Percentiles rank a stretch among this genome's conserved stretches.
Conservation (phyloP, 1,284 basidiomycete species). For the Rhizoctonia solani region DNA sequence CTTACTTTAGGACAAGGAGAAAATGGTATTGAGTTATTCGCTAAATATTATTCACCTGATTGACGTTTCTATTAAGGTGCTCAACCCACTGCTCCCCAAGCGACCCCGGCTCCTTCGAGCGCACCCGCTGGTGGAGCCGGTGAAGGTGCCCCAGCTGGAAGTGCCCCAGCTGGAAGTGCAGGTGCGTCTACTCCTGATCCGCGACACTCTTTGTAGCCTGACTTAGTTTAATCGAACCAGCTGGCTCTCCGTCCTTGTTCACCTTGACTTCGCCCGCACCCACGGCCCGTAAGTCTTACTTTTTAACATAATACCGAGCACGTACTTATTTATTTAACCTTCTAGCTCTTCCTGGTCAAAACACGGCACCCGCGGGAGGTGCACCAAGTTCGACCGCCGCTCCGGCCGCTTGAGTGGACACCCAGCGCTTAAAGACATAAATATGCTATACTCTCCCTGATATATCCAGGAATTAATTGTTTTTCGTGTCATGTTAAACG, state of each 20-base stretch:
- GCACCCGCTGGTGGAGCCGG: background rate
- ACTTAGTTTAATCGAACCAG: background rate
- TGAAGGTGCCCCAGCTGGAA: background rate
- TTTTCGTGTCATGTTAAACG: too few relatives aligned
- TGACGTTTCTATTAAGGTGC: background rate
- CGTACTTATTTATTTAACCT: background rate
- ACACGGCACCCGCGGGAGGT: background rate
- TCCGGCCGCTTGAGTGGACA: background rate
- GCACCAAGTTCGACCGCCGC: background rate
- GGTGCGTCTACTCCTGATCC: too few relatives aligned
- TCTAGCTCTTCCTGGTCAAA: conserved; percentile 24
- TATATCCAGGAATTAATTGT: too few relatives aligned
- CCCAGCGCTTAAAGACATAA: too few relatives aligned
- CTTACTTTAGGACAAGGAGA: background rate
- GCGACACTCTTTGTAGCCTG: too few relatives aligned
- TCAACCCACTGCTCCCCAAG: background rate
- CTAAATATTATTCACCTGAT: background rate
- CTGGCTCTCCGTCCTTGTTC: conserved; percentile 4
- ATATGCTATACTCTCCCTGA: too few relatives aligned
- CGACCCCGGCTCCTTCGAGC: background rate
- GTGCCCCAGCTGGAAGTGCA: conserved; percentile 6
- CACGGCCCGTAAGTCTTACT: conserved; percentile 3
- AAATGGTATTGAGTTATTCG: conserved; percentile 9
- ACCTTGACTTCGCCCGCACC: conserved; percentile 11
- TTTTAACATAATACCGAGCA: background rate